Percentiles rank a stretch among this genome's conserved stretches.
Evolutionary conservation across 1,284 basidiomycete genomes (phyloP).

Genomic region (Marasmius fiardii): DNA sequence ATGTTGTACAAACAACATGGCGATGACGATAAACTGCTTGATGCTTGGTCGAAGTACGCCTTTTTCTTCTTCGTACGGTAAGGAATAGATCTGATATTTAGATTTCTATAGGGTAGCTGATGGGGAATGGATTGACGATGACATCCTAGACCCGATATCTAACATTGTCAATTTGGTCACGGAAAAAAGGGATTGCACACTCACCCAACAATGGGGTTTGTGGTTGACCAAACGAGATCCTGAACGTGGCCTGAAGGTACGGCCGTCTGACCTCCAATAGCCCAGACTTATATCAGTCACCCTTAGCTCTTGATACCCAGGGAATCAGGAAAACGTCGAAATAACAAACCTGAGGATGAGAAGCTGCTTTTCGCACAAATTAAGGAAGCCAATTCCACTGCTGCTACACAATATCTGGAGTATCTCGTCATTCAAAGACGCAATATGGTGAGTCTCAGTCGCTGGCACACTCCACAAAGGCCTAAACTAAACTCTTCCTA

Average conservation of each 20-base stretch:
- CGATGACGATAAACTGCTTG: constrained; percentile 58
- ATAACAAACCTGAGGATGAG: constrained; percentile 53
- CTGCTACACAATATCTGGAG: constrained; percentile 74
- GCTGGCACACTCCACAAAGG: constrained; percentile 6
- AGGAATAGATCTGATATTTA: constrained; percentile 3
- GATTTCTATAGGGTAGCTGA: constrained; percentile 59
- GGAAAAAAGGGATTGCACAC: constrained; percentile 52
- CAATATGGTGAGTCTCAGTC: constrained; percentile 43
- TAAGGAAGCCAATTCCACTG: constrained; percentile 49
- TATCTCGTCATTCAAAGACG: constrained; percentile 73
- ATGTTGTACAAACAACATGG: constrained; percentile 60
- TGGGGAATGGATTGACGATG: constrained; percentile 61
- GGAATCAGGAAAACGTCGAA: constrained; percentile 45
- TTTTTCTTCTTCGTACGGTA: constrained; percentile 11
- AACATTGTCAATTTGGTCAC: constrained; percentile 67
- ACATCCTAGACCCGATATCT: constrained; percentile 65
- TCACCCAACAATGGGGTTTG: constrained; percentile 73
- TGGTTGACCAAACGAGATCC: constrained; percentile 77
- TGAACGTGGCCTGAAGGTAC: constrained; percentile 70
- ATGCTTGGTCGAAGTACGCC: constrained; percentile 73
- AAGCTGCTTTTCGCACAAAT: constrained; percentile 52
- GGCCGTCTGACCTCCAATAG: constrained; percentile 14
- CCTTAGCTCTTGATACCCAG: constrained; percentile 54
- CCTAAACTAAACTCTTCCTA: constrained; percentile 20
- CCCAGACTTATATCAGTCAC: background rate